Conservation (phyloP, 2,329 filamentous ascomycete species). For the Cercospora canescens region DNA sequence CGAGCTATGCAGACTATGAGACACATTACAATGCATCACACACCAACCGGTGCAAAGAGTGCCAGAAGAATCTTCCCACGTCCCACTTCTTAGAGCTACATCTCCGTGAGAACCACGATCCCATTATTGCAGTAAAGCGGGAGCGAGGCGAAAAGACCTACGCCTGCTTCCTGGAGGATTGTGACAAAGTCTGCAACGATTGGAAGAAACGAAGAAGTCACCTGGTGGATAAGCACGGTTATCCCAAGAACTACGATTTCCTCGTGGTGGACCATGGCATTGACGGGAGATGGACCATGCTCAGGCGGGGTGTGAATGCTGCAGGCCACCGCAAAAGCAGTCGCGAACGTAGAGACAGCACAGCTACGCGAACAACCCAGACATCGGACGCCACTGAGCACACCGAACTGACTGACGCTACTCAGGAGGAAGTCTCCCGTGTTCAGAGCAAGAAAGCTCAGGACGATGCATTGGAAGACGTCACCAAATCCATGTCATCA, state of each 20-base stretch:
- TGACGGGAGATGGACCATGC: conserved; percentile 76
- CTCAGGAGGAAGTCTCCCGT: neutral
- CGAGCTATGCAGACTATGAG: conserved; percentile 78
- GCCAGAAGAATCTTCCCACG: conserved; percentile 84
- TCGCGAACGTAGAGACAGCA: conserved; percentile 23
- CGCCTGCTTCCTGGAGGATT: conserved; percentile 85
- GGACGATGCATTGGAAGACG: conserved; percentile 16
- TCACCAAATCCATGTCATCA: conserved; percentile 27
- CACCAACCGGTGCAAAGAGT: conserved; percentile 81
- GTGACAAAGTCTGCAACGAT: conserved; percentile 79
- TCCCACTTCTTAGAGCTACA: conserved; percentile 78
- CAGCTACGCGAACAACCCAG: conserved; percentile 23
- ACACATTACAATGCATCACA: conserved; percentile 80
- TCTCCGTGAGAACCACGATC: conserved; percentile 88
- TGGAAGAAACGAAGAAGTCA: conserved; percentile 83
- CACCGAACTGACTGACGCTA: neutral
- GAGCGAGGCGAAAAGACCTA: conserved; percentile 89
- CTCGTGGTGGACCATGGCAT: conserved; percentile 86
- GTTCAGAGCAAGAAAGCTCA: neutral
- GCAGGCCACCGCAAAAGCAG: conserved; percentile 36
- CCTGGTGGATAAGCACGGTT: conserved; percentile 91
- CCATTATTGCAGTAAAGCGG: conserved; percentile 68
- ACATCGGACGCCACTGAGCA: conserved; percentile 24
- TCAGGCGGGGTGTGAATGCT: conserved; percentile 55
- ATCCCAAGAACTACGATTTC: conserved; percentile 84